phyloP scores from a whole-genome alignment of 176 grass and related monocot genomes.

The Pharus latifolius region DNA sequence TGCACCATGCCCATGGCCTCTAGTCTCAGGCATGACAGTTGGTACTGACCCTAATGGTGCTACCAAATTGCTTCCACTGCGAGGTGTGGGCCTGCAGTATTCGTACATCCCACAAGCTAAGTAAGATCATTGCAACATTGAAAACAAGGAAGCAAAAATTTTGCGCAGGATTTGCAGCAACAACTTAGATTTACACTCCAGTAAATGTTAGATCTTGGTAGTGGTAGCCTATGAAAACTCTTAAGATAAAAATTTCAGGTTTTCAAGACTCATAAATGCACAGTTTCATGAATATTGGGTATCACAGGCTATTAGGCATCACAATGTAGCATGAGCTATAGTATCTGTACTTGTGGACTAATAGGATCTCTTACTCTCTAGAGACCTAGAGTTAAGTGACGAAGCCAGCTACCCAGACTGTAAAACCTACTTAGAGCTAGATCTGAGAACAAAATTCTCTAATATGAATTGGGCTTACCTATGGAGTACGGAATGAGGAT shows the following conservation, averaged over 20 bases:
- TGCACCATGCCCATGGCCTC: slow-evolving; percentile 48
- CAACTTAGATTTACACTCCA: not conserved
- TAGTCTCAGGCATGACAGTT: slow-evolving; percentile 44
- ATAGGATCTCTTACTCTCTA: not conserved
- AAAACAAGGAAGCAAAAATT: not conserved
- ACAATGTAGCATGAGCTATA: not conserved
- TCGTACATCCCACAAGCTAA: not conserved
- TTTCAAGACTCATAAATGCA: not conserved
- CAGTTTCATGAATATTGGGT: not conserved
- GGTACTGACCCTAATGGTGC: slow-evolving; percentile 39
- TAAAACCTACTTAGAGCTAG: slow-evolving; percentile 2
- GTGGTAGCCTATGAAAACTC: not conserved
- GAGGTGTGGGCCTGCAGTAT: slow-evolving; percentile 50
- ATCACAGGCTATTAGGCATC: not conserved
- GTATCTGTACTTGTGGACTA: not conserved
- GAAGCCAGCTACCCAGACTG: not conserved
- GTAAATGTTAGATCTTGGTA: too few relatives aligned
- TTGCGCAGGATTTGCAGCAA: not conserved
- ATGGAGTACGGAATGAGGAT: slow-evolving; percentile 55
- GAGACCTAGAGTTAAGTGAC: not conserved
- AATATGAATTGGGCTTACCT: slow-evolving; percentile 34
- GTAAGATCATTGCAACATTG: not conserved
- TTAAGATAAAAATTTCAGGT: slow-evolving; percentile 5
- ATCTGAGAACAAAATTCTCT: not conserved
- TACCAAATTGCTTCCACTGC: slow-evolving; percentile 49